Evolutionary conservation across 1,284 basidiomycete species (phyloP).

Genomic region (Chondrostereum purpureum): DNA sequence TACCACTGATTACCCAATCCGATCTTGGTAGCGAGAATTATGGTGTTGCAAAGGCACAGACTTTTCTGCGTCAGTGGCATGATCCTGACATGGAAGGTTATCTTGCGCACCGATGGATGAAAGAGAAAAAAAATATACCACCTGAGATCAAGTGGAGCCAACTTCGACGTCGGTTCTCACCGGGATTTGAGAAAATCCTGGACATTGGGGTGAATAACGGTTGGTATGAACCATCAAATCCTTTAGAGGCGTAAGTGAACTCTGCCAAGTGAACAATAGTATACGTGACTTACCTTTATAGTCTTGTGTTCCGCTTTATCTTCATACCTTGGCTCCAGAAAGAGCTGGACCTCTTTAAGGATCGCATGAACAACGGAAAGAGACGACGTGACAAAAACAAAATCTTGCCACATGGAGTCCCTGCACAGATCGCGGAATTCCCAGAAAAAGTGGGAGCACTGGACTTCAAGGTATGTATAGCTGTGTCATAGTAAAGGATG

Average conservation of each 20-base stretch:
- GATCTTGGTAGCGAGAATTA: conserved; percentile 33
- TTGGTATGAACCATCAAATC: conserved; percentile 23
- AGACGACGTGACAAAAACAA: conserved; percentile 7
- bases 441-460: not conserved
- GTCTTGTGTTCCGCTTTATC: not conserved
- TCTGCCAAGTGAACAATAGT: not conserved
- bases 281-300: not conserved
- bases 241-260: conserved; percentile 23
- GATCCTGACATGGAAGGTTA: conserved; percentile 26
- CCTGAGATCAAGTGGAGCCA: conserved; percentile 28
- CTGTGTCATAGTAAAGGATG: not conserved
- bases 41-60: conserved; percentile 31
- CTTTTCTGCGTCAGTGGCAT: conserved; percentile 23
- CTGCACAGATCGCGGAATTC: conserved; percentile 6
- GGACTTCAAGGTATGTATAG: conserved; percentile 3
- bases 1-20: conserved; percentile 30
- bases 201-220: conserved; percentile 24
- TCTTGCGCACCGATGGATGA: conserved; percentile 28
- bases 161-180: conserved; percentile 20
- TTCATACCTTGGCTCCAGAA: not conserved
- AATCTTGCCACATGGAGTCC: conserved; percentile 7
- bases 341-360: not conserved
- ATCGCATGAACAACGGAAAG: not conserved
- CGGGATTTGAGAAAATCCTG: conserved; percentile 28
- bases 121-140: conserved; percentile 27